Evolutionary conservation across 2,329 filamentous ascomycete species (phyloP).

Genomic region (Chrysoporthe cubensis): DNA sequence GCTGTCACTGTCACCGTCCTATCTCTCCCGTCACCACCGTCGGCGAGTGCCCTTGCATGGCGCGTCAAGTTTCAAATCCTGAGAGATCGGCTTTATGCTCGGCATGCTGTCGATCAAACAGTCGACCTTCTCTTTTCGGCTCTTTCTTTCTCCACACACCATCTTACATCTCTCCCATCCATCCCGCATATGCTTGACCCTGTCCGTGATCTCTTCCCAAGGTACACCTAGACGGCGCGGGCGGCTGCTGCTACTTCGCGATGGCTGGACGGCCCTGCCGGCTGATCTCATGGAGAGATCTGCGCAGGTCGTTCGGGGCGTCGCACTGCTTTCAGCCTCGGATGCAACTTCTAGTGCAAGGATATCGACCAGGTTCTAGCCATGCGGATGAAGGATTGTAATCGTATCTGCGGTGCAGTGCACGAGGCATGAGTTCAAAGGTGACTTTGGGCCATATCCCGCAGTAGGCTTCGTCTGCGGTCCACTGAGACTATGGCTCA

Average conservation of each 20-base stretch:
- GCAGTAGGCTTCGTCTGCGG: background rate
- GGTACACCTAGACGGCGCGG: background rate
- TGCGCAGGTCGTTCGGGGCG: slow-evolving; percentile 15
- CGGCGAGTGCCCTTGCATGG: slow-evolving; percentile 23
- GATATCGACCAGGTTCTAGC: background rate
- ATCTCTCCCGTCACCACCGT: background rate
- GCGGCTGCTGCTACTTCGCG: background rate
- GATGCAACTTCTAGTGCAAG: slow-evolving; percentile 7
- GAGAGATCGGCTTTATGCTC: slow-evolving; percentile 26
- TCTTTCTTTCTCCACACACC: slow-evolving; percentile 20
- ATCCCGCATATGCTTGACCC: slow-evolving; percentile 9
- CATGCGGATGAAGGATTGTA: background rate
- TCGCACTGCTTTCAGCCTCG: slow-evolving; percentile 9
- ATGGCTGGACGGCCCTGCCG: slow-evolving; percentile 12
- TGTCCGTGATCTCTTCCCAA: slow-evolving; percentile 1
- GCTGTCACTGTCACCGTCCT: background rate
- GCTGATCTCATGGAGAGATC: slow-evolving; percentile 10
- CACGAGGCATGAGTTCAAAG: background rate
- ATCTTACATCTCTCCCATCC: background rate
- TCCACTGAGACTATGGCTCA: background rate
- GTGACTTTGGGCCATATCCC: background rate
- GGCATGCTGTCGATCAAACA: slow-evolving; percentile 27
- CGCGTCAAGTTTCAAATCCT: slow-evolving; percentile 29
- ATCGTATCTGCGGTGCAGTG: background rate
- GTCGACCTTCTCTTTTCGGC: slow-evolving; percentile 23